Evolutionary conservation across 192 early-diverging fungal genomes (phyloP), one percentile per base, ranked within the genome.

Genomic region (Ambispora gerdemannii): DNA sequence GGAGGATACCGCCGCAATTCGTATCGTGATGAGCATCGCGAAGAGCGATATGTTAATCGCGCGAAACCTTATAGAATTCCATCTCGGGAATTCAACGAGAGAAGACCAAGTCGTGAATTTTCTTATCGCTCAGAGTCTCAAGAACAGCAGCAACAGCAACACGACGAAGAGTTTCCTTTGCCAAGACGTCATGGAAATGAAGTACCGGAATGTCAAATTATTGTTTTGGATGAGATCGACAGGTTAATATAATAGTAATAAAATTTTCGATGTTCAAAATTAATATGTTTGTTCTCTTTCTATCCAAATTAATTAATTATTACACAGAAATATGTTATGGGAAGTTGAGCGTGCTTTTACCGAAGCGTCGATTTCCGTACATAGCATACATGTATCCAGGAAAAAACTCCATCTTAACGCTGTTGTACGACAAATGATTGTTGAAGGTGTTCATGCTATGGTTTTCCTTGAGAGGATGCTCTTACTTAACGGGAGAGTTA

Each of bases 371-470:
- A 73, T 67, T 35, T 31, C 72, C 22, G 53, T 73, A 0, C 72
- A 73, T 47, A 73, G 31, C 4, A 38, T 73, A 43, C 72, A 67
- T 60, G 38, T 73, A 22, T 73, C 62, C 36, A 28, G 72, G 27
- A 73, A 67, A 30, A 58, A 70, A 33, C 36, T 70, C 24, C 68
- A 58, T 32, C 35, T 60, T 49, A 50, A 58, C 4, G 50, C 72
- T 34, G 72, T 73, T 50, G 50, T 73, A 52, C 72, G 72, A 38
- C 72, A 73, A 43, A 73, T 73, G 72, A 68, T 73, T 58, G 67
- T 73, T 17, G 72, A 73, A 61, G 72, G 72, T 28, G 72, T 73
- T 7, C 72, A 59, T 55, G 72, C 72, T 33, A 65, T 73, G 25
- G 27, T 73, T 20, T 67, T 73, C 25, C 33, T 73, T 19, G 72